These are phyloP conservation scores for Kwoniella europaea DNA, from an alignment of 768 basidiomycete species.

Conservation along the genomic window DNA sequence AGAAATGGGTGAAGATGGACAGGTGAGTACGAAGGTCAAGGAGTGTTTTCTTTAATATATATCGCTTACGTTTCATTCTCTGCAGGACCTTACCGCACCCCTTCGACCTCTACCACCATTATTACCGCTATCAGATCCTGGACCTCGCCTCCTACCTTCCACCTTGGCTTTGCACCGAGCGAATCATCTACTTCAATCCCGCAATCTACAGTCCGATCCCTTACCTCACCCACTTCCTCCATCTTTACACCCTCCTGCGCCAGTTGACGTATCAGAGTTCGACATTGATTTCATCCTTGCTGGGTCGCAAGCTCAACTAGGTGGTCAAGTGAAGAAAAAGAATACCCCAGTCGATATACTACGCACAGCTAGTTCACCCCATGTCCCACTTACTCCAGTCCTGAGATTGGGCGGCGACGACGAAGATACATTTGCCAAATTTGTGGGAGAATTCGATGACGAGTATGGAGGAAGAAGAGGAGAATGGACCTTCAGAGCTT, in stretches of 20 bases:
- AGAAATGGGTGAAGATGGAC: not conserved
- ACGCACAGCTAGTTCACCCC: slow-evolving; percentile 7
- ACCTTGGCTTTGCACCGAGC: slow-evolving; percentile 56
- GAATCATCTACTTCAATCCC: slow-evolving; percentile 52
- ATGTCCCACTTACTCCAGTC: slow-evolving; percentile 35
- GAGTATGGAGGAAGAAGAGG: slow-evolving; percentile 58
- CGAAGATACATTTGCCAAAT: slow-evolving; percentile 58
- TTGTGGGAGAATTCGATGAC: slow-evolving; percentile 58
- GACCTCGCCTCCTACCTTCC: slow-evolving; percentile 55
- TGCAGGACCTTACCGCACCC: slow-evolving; percentile 19
- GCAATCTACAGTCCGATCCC: slow-evolving; percentile 53
- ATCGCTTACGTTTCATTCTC: slow-evolving; percentile 5
- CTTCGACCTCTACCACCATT: slow-evolving; percentile 54
- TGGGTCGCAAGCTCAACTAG: slow-evolving; percentile 51
- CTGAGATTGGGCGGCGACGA: slow-evolving; percentile 52
- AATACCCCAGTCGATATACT: slow-evolving; percentile 28
- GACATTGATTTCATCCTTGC: slow-evolving; percentile 60
- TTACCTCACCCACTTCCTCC: slow-evolving; percentile 57
- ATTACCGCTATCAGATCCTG: slow-evolving; percentile 56
- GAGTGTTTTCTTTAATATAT: not conserved
- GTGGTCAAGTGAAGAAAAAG: slow-evolving; percentile 33
- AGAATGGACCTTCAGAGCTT: slow-evolving; percentile 57
- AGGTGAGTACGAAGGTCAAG: slow-evolving; percentile 1
- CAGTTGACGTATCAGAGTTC: slow-evolving; percentile 58
- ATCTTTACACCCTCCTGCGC: slow-evolving; percentile 55